Conservation (phyloP, 257 asterid species). For the Lycium barbarum region DNA sequence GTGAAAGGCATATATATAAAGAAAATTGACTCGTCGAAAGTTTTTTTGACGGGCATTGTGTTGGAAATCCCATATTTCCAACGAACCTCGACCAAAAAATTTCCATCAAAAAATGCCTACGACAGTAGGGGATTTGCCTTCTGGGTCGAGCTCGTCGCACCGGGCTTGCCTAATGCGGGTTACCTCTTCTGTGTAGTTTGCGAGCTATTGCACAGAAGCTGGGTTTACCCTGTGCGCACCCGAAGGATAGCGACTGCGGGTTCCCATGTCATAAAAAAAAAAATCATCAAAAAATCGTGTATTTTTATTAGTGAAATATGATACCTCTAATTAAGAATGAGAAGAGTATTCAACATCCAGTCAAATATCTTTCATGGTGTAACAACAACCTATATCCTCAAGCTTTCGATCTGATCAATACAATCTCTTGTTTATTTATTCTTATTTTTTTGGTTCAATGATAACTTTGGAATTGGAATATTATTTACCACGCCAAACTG, state of each 20-base stretch:
- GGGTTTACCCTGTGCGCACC: too few relatives aligned
- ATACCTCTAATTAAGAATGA: not conserved
- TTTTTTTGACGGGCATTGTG: not conserved
- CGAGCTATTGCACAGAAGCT: too few relatives aligned
- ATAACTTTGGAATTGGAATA: slow-evolving; percentile 4
- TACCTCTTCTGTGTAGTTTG: too few relatives aligned
- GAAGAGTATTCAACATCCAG: not conserved
- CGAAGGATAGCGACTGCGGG: too few relatives aligned
- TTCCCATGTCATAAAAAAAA: too few relatives aligned
- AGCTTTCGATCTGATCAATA: not conserved
- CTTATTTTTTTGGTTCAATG: not conserved
- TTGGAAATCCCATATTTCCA: not conserved
- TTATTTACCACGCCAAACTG: not conserved
- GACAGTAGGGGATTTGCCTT: too few relatives aligned
- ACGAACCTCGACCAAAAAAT: not conserved
- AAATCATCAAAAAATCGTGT: accelerated
- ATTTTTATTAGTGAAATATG: not conserved
- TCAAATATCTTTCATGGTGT: too few relatives aligned
- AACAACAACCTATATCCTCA: not conserved
- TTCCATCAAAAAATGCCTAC: too few relatives aligned
- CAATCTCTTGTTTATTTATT: not conserved
- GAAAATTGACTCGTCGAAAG: accelerated
- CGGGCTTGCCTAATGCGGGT: too few relatives aligned
- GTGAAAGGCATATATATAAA: not conserved
- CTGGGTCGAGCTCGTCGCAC: too few relatives aligned